Evolutionary conservation across 2,329 filamentous ascomycete species (phyloP), one percentile per base, ranked within the genome.

Genomic region (Venturia carpophila): DNA sequence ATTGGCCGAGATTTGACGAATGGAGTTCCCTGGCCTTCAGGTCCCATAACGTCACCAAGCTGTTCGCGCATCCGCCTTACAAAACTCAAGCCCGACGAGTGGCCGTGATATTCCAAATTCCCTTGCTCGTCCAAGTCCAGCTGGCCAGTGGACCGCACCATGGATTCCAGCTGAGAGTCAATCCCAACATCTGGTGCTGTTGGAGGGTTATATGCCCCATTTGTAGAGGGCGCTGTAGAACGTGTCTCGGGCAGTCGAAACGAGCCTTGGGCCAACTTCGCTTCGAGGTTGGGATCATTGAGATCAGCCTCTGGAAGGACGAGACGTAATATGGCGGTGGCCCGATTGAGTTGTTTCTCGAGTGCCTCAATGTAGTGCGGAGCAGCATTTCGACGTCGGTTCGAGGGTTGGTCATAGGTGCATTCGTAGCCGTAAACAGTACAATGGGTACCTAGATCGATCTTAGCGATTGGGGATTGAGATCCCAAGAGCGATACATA

Each of bases 401-500:
- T 96, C 30, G 92, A 96, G 15, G 92, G 92, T 74, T 96, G 94
- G 73, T 96, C 92, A 76, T 96, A 96, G 37, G 92, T 96, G 75
- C 92, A 97, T 74, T 96, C 92, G 80, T 99, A 99, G 75, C 92
- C 97, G 77, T 99, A 99, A 62, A 97, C 92, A 13, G 92, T 96
- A 76, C 94, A 99, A 76, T 97, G 94, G 0, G 92, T 97, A 58
- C 52, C 52, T 58, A 13, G 7, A 58, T 21, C 30, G 24, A 37
- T 19, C 1, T 58, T 37, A 58, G 17, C 24, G 15, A 58, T 58
- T 58, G 27, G 17, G 19, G 27, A n/a, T n/a, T n/a, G 15, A 4
- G 15, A 11, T 37, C 5, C 15, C 15, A n/a, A 58, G 30, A 19
- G 21, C 5, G 17, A 19, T 34, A 39, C 52, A 6, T n/a, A 70